Base-by-base conservation (phyloP, 192 early-diverging fungal species). In the Podila minutissima region DNA sequence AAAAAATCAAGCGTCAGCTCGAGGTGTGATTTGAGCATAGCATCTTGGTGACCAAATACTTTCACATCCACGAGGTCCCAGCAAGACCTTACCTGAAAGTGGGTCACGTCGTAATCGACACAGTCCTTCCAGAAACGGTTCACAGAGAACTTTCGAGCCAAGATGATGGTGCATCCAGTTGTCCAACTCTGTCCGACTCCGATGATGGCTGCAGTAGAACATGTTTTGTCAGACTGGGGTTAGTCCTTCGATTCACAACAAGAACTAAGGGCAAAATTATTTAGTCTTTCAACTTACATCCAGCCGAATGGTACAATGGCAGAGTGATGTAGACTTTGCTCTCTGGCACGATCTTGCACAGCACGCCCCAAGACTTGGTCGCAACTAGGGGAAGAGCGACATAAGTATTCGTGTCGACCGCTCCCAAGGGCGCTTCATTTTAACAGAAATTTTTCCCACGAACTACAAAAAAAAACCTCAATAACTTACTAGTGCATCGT, bases 221-320 rank as follows among this genome's bases (percentile, higher is more conserved):
- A 35, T n/a, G n/a, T n/a, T 29, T 29, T 35, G 33, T 35, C 5
- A 6, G 33, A 6, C 7, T 29, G 29, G 29, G 29, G 3, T 4
- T 35, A 7, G 33, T 35, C 33, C 33, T 35, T 5, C 33, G 33
- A 35, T 35, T 5, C 17, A 53, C 55, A n/a, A 19, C 12, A 19
- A 46, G 32, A n/a, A 71, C n/a, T 31, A 57, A 57, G 17, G 19
- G 46, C 26, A 53, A 53, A 53, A 53, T 3, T 22, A 22, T 7
- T 3, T 41, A 41, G 2, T 46, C 15, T 20, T 19, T 7, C 26
- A 32, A 33, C 82, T 75, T 89, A 83, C 88, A 64, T 64, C 83
- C 92, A 31, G 88, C 83, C 51, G 85, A 86, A 73, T 93, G 92
- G 58, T 92, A 93, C 28, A 93, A 70, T 20, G 92, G 92, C 12